These are phyloP conservation scores for Quercus tomentella DNA, from an alignment of 331 rosid species.

Conservation along the genomic window DNA sequence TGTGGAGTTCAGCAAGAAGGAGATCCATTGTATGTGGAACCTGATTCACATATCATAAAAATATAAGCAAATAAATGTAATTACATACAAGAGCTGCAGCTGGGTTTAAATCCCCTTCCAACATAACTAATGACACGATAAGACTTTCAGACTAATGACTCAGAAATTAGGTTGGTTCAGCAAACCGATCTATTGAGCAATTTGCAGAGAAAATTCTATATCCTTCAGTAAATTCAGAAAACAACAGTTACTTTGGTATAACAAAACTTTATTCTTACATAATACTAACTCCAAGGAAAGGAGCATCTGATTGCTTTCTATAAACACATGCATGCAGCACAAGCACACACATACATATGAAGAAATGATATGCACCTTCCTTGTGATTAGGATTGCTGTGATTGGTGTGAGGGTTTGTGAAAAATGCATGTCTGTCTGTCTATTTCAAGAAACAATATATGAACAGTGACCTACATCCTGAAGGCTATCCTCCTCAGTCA, in stretches of 20 bases:
- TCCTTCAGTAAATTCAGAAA: neutral
- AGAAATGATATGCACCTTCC: neutral
- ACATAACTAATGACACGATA: neutral
- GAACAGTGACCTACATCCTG: too few species aligned
- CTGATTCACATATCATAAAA: constrained; percentile 35
- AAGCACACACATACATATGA: neutral
- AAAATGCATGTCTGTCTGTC: neutral
- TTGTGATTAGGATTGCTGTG: neutral
- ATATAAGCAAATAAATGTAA: neutral
- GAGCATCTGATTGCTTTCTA: neutral
- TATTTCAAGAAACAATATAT: too few species aligned
- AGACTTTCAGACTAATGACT: neutral
- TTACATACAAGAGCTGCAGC: neutral
- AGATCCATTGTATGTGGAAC: constrained; percentile 70
- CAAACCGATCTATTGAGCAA: neutral
- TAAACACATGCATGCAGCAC: neutral
- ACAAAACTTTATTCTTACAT: neutral
- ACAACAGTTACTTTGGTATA: neutral
- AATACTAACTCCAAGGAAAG: neutral
- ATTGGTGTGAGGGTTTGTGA: neutral
- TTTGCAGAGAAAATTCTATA: neutral
- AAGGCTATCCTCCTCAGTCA: too few species aligned
- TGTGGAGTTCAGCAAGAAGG: constrained; percentile 82
- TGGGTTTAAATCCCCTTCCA: neutral
- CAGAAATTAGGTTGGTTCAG: neutral